These are phyloP conservation scores for Pichia thaimueangensis DNA, from an alignment of 805 yeast genomes.

Conservation along the genomic window DNA sequence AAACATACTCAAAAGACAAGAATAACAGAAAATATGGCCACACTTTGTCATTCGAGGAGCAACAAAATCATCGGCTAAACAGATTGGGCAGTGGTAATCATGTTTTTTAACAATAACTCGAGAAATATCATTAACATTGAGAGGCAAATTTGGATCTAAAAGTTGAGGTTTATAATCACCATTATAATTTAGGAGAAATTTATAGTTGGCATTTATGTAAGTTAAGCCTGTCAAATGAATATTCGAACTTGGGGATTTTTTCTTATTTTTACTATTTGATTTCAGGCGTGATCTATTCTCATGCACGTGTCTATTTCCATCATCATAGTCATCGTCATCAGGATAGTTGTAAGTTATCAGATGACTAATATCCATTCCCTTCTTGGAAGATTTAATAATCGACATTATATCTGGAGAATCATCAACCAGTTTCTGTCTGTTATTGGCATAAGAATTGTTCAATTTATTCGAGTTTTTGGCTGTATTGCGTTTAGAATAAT, in stretches of 20 bases:
- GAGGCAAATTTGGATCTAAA: slow-evolving; percentile 68
- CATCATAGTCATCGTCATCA: slow-evolving; percentile 3
- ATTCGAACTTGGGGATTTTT: background rate
- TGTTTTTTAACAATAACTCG: slow-evolving; percentile 72
- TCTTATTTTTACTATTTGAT: slow-evolving; percentile 17
- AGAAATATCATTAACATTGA: slow-evolving; percentile 53
- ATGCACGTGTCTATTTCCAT: slow-evolving; percentile 7
- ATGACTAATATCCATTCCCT: slow-evolving; percentile 47
- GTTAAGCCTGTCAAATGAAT: slow-evolving; percentile 56
- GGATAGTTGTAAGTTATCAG: slow-evolving; percentile 53
- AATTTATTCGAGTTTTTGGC: background rate
- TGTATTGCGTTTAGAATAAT: slow-evolving; percentile 2
- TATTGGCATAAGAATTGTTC: slow-evolving; percentile 1
- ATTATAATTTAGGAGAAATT: slow-evolving; percentile 69
- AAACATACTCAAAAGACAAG: slow-evolving; percentile 70
- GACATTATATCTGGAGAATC: slow-evolving; percentile 15
- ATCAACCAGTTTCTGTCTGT: slow-evolving; percentile 8
- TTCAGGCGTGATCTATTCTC: slow-evolving; percentile 9
- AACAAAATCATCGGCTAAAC: slow-evolving; percentile 73
- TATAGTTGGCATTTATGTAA: slow-evolving; percentile 76
- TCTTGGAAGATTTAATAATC: slow-evolving; percentile 21
- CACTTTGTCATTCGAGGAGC: slow-evolving; percentile 95
- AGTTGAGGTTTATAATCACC: slow-evolving; percentile 51
- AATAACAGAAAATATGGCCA: slow-evolving; percentile 86
- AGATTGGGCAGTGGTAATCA: slow-evolving; percentile 77